These are phyloP conservation scores for Cryptococcus wingfieldii DNA, from an alignment of 1,284 basidiomycete genomes.

Conservation along the genomic window DNA sequence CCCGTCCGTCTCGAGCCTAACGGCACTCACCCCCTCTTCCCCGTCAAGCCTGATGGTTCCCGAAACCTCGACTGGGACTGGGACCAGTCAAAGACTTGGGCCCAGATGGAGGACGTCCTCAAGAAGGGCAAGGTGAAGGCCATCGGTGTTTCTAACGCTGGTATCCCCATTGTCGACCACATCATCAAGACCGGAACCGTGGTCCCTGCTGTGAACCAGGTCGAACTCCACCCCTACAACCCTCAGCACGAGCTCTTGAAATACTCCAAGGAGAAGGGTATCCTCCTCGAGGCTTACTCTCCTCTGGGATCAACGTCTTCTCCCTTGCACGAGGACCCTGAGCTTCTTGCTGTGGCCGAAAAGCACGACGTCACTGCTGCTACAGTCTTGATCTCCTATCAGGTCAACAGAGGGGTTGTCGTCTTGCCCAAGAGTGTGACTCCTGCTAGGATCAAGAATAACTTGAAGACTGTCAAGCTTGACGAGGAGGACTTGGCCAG, in stretches of 20 bases:
- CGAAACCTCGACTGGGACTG: conserved; percentile 65
- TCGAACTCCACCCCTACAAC: conserved; percentile 66
- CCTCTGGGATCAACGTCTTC: conserved; percentile 69
- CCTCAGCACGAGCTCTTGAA: conserved; percentile 67
- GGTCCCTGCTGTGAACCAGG: conserved; percentile 63
- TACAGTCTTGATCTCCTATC: conserved; percentile 49
- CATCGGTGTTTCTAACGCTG: conserved; percentile 58
- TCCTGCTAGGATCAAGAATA: conserved; percentile 54
- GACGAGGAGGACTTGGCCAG: conserved; percentile 59
- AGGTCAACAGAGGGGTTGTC: conserved; percentile 54
- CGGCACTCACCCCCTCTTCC: conserved; percentile 58
- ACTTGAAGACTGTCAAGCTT: conserved; percentile 50
- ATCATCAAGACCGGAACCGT: conserved; percentile 56
- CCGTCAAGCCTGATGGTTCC: conserved; percentile 62
- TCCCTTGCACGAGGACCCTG: conserved; percentile 53
- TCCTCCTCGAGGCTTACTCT: conserved; percentile 74
- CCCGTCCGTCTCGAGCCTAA: conserved; percentile 66
- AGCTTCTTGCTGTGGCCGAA: conserved; percentile 59
- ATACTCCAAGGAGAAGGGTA: conserved; percentile 65
- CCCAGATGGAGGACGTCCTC: conserved; percentile 69
- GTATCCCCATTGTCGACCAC: conserved; percentile 51
- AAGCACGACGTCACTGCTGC: conserved; percentile 60
- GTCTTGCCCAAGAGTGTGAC: conserved; percentile 74
- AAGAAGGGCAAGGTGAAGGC: conserved; percentile 68
- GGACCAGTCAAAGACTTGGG: conserved; percentile 71